Evolutionary conservation across 257 asterid genomes (phyloP).

Genomic region (Rehmannia glutinosa): DNA sequence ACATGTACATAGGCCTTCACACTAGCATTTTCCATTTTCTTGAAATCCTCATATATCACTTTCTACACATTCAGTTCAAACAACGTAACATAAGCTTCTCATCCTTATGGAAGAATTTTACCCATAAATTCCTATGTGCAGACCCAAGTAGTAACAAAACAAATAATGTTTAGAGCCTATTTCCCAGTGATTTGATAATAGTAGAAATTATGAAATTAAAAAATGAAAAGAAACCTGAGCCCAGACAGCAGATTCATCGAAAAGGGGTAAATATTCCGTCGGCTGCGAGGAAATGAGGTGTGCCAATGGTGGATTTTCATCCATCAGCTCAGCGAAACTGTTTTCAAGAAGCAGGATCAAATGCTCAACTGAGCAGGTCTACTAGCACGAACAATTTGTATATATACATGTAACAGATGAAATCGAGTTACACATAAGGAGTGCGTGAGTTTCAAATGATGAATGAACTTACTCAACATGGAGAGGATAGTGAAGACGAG

Average conservation of each 20-base stretch:
- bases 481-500: constrained; percentile 85
- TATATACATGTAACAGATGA: background rate
- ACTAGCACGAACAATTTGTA: background rate
- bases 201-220: background rate
- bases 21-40: constrained; percentile 52
- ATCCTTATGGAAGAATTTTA: background rate
- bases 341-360: background rate
- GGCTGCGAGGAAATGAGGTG: constrained; percentile 77
- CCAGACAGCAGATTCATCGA: constrained; percentile 81
- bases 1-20: constrained; percentile 70
- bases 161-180: too few relatives aligned
- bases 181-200: too few relatives aligned
- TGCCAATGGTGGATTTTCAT: constrained; percentile 67
- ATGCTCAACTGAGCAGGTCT: background rate
- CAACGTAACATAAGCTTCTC: constrained; percentile 5
- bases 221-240: constrained; percentile 59
- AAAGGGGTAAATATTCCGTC: constrained; percentile 47
- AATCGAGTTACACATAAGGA: background rate
- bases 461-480: constrained; percentile 63
- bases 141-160: too few relatives aligned
- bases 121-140: background rate
- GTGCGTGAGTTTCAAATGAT: background rate
- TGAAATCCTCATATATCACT: constrained; percentile 61
- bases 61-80: constrained; percentile 40
- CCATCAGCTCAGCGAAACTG: constrained; percentile 87